These are phyloP conservation scores for Pythium angustatum DNA, from an alignment of 352 stramenopile genomes.

Conservation along the genomic window DNA sequence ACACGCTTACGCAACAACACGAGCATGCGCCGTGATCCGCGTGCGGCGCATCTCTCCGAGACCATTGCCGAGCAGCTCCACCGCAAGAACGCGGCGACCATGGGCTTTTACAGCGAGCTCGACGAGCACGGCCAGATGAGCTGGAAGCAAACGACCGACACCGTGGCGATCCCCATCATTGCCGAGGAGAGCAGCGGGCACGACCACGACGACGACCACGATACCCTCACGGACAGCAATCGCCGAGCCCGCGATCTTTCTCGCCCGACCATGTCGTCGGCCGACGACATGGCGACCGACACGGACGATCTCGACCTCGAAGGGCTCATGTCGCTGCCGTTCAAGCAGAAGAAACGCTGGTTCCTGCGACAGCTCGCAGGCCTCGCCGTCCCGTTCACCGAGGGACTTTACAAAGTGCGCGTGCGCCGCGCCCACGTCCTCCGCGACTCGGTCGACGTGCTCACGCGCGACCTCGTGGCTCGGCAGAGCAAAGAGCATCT, in stretches of 20 bases:
- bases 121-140: slow-evolving; percentile 29
- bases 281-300: neutral
- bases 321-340: slow-evolving; percentile 44
- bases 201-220: neutral
- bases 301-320: slow-evolving; percentile 33
- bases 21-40: slow-evolving; percentile 23
- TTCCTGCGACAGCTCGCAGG: slow-evolving; percentile 68
- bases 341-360: slow-evolving; percentile 48
- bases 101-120: slow-evolving; percentile 40
- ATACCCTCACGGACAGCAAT: neutral
- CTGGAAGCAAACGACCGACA: slow-evolving; percentile 32
- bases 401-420: slow-evolving; percentile 61
- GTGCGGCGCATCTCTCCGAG: slow-evolving; percentile 19
- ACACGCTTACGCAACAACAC: slow-evolving; percentile 31
- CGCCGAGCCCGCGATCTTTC: neutral
- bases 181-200: neutral
- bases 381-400: slow-evolving; percentile 58
- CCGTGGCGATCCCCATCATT: slow-evolving; percentile 24
- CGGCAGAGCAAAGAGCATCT: slow-evolving; percentile 54
- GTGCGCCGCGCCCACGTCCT: slow-evolving; percentile 59
- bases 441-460: slow-evolving; percentile 61
- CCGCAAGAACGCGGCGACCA: slow-evolving; percentile 43
- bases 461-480: slow-evolving; percentile 36
- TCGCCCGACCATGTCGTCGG: slow-evolving; percentile 2
- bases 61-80: slow-evolving; percentile 42